A percentile compares a stretch with the other conserved stretches of the same genome.
phyloP scores from a whole-genome alignment of 2,329 filamentous ascomycete species.

The Fusarium subglutinans region DNA sequence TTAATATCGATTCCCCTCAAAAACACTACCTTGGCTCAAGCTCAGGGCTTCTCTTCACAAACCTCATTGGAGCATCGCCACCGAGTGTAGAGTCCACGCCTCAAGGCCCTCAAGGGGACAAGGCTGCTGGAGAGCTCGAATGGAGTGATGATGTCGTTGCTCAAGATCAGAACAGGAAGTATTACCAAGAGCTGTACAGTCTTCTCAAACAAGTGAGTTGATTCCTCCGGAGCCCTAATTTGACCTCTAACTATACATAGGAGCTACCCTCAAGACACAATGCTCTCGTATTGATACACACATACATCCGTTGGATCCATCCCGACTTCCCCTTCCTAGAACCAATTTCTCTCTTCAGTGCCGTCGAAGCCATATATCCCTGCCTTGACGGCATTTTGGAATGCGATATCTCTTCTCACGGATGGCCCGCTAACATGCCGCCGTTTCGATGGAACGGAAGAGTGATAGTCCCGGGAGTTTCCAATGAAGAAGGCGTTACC shows the following conservation, averaged over 20 bases:
- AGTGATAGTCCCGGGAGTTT: neutral
- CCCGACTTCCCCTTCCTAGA: neutral
- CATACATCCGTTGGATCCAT: neutral
- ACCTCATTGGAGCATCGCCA: neutral
- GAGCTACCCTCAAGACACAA: neutral
- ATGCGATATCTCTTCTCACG: neutral
- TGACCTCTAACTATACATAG: neutral
- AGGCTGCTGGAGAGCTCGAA: neutral
- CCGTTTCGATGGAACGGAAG: neutral
- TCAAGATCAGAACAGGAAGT: neutral
- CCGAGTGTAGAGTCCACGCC: neutral
- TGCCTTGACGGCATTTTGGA: neutral
- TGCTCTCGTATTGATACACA: neutral
- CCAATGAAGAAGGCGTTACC: neutral
- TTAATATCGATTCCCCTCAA: constrained; percentile 45
- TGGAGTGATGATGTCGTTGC: neutral
- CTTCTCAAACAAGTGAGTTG: neutral
- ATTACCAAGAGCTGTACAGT: neutral
- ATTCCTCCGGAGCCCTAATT: rapidly evolving
- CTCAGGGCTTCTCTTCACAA: neutral
- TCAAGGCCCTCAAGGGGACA: neutral
- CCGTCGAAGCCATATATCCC: neutral
- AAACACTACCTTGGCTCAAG: neutral
- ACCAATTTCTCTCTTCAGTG: neutral
- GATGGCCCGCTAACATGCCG: neutral